Evolutionary conservation across 2,329 filamentous ascomycete species (phyloP), one percentile per base, ranked within the genome.

Genomic region (Cercospora sp.): DNA sequence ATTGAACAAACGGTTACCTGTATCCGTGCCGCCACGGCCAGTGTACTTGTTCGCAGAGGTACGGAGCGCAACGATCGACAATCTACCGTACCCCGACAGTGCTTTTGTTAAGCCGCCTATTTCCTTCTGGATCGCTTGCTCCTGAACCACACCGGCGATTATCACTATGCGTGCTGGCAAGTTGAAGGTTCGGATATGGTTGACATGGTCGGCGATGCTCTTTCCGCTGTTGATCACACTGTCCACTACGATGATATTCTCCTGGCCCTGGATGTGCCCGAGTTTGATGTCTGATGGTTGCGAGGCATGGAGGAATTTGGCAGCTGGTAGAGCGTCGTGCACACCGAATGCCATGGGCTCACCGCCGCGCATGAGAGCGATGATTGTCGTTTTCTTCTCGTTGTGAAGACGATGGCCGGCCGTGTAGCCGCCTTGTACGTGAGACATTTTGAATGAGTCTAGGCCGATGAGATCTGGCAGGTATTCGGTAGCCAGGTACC

Each of bases 361-460:
- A 8, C 87, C 87, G 1, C 85, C 87, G 8, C 87, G 85, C 87
- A 90, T 90, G n/a, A 90, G 69, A 0, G 87, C 80, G 0, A 89
- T 77, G 58, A 90, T 88, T 0, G 81, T 66, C 0, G 86, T 89
- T 8, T 78, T 63, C 1, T 77, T 7, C 72, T 90, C 87, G 63
- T 83, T 28, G 0, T 53, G 66, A 1, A 90, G 78, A 5, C 78
- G 81, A 72, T 84, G 79, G 0, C 87, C 87, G 4, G 55, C 74
- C 0, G 80, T 82, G 1, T 68, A 5, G 33, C 81, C 68, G 3
- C 82, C 84, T 67, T 87, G 84, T 0, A 89, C 86, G 67, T 89
- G 85, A 0, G 69, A 65, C 13, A 88, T 86, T 0, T 66, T 2
- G 70, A 80, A 82, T 8, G 80, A 69, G 65, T 89, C 85, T 0